phyloP scores from a whole-genome alignment of 2,329 filamentous ascomycete species.

The Penicillium sp. region DNA sequence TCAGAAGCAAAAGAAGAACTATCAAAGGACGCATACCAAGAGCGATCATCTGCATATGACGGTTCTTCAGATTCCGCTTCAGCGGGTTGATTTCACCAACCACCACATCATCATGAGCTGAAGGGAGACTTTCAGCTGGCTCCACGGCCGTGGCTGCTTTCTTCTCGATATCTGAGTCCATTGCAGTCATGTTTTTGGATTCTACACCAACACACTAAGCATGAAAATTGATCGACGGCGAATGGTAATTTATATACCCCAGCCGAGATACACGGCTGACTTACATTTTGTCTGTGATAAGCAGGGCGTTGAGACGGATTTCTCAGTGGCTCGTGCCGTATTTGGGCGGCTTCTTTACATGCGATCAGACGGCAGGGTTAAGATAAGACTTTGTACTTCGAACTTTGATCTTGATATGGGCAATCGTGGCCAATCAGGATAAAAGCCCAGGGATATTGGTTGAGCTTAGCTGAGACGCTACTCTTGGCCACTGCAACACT shows the following conservation, averaged over 20 bases:
- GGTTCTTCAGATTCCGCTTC: conserved; percentile 31
- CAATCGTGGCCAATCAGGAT: conserved; percentile 2
- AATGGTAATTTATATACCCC: background rate
- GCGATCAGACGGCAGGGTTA: background rate
- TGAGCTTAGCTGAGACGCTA: conserved; percentile 2
- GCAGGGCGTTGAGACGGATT: background rate
- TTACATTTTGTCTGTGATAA: background rate
- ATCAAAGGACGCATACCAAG: conserved; percentile 28
- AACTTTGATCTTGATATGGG: background rate
- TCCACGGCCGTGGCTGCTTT: conserved; percentile 11
- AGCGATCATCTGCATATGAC: conserved; percentile 45
- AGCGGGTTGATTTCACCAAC: conserved; percentile 25
- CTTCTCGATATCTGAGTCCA: conserved; percentile 19
- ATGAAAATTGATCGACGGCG: background rate
- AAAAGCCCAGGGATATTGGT: background rate
- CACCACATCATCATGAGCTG: background rate
- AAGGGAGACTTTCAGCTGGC: conserved; percentile 3
- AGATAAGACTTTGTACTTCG: conserved; percentile 2
- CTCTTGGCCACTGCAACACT: background rate
- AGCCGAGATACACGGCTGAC: background rate
- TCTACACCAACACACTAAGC: background rate
- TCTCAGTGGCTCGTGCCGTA: background rate
- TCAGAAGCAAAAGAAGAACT: background rate
- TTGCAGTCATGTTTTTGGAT: conserved; percentile 10
- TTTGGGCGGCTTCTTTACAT: background rate